Evolutionary conservation across 768 basidiomycete genomes (phyloP), one percentile per base, ranked within the genome.

Genomic region (Suillus subluteus): DNA sequence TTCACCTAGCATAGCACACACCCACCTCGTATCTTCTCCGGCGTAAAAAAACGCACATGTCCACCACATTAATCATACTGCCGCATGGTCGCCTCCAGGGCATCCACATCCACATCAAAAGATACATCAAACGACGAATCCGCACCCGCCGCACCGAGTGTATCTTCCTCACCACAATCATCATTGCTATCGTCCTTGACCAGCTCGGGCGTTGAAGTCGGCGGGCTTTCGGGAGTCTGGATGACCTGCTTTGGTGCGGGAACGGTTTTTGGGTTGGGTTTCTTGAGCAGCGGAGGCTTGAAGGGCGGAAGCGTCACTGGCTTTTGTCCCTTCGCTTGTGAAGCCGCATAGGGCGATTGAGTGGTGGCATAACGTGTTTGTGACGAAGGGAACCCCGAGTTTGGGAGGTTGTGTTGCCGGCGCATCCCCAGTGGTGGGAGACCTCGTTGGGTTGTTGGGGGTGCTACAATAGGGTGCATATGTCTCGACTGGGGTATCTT

Each of bases 101-200:
- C 70, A 35, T 77, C 76, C 2, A 62, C 64, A 44, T 77, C 76
- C 68, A 77, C 13, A 35, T 70, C 75, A 62, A 77, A 78, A 13
- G 76, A 77, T 18, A 77, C 44, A 43, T 78, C 76, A 44, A 77
- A 77, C 0, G 76, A 77, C 30, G 77, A 77, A 40, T 78, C 77
- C 5, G 73, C 68, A 56, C 40, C 61, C 15, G 40, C 35, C 35
- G 48, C 11, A 18, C 65, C 50, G 2, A 59, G 43, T 23, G 48
- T 59, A 61, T 38, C 68, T 18, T 56, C 55, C 18, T 35, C 32
- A 6, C 3, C 55, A 56, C 21, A 35, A 38, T 35, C 52, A 38
- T 41, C 65, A 8, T 65, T n/a, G 12, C 32, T 62, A 11, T 65
- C 18, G 38, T 54, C 50, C 38, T 44, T 30, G 23, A 30, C 44